phyloP scores from a whole-genome alignment of 1,284 basidiomycete species.

The Stereum hirsutum region DNA sequence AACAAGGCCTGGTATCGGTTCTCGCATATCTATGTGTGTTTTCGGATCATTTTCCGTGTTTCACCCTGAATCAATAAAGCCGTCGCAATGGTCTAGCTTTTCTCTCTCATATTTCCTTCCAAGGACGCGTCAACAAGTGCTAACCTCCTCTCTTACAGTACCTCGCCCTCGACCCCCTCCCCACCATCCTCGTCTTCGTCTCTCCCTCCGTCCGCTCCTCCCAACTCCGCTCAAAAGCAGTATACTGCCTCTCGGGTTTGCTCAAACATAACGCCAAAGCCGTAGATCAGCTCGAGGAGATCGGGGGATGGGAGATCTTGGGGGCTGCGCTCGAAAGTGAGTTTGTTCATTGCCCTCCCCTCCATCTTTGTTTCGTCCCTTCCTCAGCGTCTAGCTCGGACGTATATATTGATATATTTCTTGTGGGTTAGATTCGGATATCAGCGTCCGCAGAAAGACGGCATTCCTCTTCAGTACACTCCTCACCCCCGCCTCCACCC shows the following conservation, averaged over 20 bases:
- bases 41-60: background rate
- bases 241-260: constrained; percentile 81
- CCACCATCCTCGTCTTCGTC: constrained; percentile 57
- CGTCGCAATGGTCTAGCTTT: background rate
- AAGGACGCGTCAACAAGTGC: too few species aligned
- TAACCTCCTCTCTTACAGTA: too few species aligned
- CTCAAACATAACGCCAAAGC: constrained; percentile 78
- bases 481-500: constrained; percentile 42
- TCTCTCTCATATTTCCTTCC: too few species aligned
- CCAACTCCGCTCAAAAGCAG: constrained; percentile 69
- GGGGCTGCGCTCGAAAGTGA: constrained; percentile 53
- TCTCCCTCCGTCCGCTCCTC: constrained; percentile 37
- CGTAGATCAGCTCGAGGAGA: constrained; percentile 45
- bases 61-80: background rate
- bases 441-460: constrained; percentile 73
- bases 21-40: too few species aligned
- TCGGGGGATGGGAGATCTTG: constrained; percentile 67
- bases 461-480: constrained; percentile 80
- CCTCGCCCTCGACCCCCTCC: constrained; percentile 60
- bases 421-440: constrained; percentile 57
- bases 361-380: background rate
- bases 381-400: background rate
- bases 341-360: background rate
- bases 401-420: background rate
- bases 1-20: too few species aligned